These are phyloP conservation scores for Pisolithus orientalis DNA, from an alignment of 768 basidiomycete species.

Conservation along the genomic window DNA sequence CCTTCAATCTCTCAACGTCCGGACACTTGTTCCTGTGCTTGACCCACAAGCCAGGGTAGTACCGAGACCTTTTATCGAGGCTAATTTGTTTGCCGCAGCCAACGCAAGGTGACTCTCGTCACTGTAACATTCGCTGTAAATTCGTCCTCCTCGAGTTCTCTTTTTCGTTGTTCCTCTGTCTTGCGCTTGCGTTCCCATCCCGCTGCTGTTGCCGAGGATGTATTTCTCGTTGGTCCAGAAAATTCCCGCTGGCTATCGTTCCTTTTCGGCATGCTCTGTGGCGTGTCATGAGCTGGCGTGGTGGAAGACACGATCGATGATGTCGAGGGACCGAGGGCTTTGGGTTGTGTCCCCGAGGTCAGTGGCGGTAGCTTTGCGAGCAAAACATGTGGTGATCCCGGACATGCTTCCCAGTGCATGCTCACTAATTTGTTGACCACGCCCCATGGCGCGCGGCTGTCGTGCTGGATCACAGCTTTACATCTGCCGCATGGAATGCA, in stretches of 20 bases:
- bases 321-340: slow-evolving; percentile 9
- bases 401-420: slow-evolving; percentile 23
- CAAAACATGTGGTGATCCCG: slow-evolving; percentile 14
- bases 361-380: slow-evolving; percentile 3
- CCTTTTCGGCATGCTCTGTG: neutral
- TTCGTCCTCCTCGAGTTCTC: slow-evolving; percentile 24
- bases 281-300: neutral
- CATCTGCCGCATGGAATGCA: slow-evolving; percentile 24
- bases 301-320: slow-evolving; percentile 4
- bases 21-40: slow-evolving; percentile 28
- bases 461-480: slow-evolving; percentile 20
- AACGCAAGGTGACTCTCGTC: slow-evolving; percentile 23
- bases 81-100: slow-evolving; percentile 27
- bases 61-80: slow-evolving; percentile 28
- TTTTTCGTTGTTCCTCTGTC: slow-evolving; percentile 21
- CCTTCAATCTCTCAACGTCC: slow-evolving; percentile 17
- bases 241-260: slow-evolving; percentile 1
- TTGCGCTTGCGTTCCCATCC: slow-evolving; percentile 24
- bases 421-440: slow-evolving; percentile 22
- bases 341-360: slow-evolving; percentile 3
- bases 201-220: slow-evolving; percentile 7
- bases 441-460: slow-evolving; percentile 18
- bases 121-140: slow-evolving; percentile 16
- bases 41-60: slow-evolving; percentile 31
- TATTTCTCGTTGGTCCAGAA: neutral